Base-by-base conservation (phyloP, 2,329 filamentous ascomycete species). In the Lizonia empirigonia region DNA sequence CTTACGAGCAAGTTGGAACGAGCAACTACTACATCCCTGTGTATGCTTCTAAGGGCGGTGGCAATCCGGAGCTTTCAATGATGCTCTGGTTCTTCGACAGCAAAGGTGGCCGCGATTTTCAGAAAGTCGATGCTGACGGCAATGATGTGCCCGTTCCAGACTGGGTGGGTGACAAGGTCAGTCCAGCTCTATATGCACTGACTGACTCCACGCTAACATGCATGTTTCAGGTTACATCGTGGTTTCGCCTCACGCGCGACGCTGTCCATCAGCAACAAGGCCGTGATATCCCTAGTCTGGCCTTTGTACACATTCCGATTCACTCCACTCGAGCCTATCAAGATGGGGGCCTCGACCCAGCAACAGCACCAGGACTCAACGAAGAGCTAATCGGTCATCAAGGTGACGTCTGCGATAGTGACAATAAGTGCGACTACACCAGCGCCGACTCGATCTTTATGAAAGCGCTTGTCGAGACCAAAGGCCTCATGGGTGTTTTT, bases 41-140 rank as follows among this genome's bases (percentile, higher is more conserved):
- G 2, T 83, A 80, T 59, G 58, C 54, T n/a, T 63, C 60, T 15
- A 44, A 27, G 2, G 65, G 80, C 76, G 33, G 46, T 6, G 50
- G 48, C 12, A 62, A 59, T 7, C 46, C 55, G 7, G 33, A 49
- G 2, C 53, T 70, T 5, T 78, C 50, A 46, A 80, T 82, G 6
- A 59, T 90, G 0, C 74, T 91, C 1, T 91, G 86, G 85, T 90
- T 90, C 72, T 89, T 91, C 60, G 88, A 90, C 62, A 69, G 65
- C 49, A 67, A 59, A 34, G 67, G 65, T 37, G 69, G 68, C 2
- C 55, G 50, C 10, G 47, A 53, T 16, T 67, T 59, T 27, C 20
- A 23, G 4, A 50, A 44, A 18, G 23, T 22, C 29, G 49, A 68
- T 18, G 52, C 56, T 7, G 46, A 37, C 2, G 59, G 61, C 1